Evolutionary conservation across 768 basidiomycete genomes (phyloP).

Genomic region (Thelephora ganbajun): DNA sequence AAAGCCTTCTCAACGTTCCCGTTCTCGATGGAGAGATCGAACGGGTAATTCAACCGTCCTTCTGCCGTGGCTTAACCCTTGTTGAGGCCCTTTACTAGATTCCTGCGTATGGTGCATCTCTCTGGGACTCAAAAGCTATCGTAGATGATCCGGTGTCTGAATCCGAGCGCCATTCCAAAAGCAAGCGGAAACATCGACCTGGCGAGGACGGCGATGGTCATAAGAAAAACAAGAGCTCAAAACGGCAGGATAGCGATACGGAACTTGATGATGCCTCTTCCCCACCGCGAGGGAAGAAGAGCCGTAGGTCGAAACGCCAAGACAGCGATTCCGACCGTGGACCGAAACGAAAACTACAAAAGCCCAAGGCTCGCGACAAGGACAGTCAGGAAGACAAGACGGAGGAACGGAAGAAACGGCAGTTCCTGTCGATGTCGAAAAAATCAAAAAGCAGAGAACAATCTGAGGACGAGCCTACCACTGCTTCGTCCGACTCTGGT

Average conservation of each 20-base stretch:
- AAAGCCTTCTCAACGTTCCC: slow-evolving; percentile 82
- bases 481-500: background rate
- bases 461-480: slow-evolving; percentile 3
- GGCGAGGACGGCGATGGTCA: slow-evolving; percentile 21
- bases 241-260: slow-evolving; percentile 12
- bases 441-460: slow-evolving; percentile 4
- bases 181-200: slow-evolving; percentile 15
- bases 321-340: slow-evolving; percentile 2
- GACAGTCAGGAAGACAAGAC: slow-evolving; percentile 15
- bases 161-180: slow-evolving; percentile 15
- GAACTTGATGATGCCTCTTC: slow-evolving; percentile 13
- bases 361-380: slow-evolving; percentile 11
- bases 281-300: slow-evolving; percentile 17
- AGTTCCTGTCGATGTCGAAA: background rate
- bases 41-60: slow-evolving; percentile 30
- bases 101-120: slow-evolving; percentile 40
- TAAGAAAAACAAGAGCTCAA: slow-evolving; percentile 28
- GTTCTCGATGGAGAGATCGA: slow-evolving; percentile 88
- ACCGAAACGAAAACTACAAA: slow-evolving; percentile 20
- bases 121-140: slow-evolving; percentile 37
- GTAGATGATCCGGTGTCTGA: slow-evolving; percentile 19
- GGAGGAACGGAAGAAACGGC: slow-evolving; percentile 18
- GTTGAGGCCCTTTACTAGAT: slow-evolving; percentile 21
- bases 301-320: slow-evolving; percentile 12
- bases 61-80: slow-evolving; percentile 6